Evolutionary conservation across 192 early-diverging fungal species (phyloP).

Genomic region (Tieghemiomyces parasiticus): DNA sequence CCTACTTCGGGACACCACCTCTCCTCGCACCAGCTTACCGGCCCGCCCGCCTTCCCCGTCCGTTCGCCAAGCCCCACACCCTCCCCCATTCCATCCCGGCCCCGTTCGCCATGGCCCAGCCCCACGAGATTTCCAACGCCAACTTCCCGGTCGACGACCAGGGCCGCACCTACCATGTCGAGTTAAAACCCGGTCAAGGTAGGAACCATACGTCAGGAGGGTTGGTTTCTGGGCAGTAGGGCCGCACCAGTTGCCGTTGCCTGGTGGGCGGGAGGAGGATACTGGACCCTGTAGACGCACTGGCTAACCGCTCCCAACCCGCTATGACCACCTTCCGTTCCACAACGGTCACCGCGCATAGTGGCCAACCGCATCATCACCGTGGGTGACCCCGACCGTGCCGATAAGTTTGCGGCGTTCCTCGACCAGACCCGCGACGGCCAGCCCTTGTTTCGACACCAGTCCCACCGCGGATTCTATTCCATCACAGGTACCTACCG

Average conservation of each 20-base stretch:
- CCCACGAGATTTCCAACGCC: slow-evolving; percentile 32
- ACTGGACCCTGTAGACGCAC: no score
- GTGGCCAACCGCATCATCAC: slow-evolving; percentile 79
- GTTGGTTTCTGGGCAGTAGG: no score
- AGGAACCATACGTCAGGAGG: no score
- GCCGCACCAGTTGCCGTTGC: no score
- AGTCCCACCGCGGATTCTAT: slow-evolving; percentile 62
- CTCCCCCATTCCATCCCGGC: background rate
- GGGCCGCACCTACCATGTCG: slow-evolving; percentile 74
- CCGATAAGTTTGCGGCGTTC: slow-evolving; percentile 38
- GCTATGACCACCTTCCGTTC: no score
- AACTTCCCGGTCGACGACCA: slow-evolving; percentile 67
- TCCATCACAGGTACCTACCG: slow-evolving; percentile 76
- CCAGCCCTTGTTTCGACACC: slow-evolving; percentile 28
- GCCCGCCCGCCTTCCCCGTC: no score
- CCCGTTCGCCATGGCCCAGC: background rate
- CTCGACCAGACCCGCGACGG: slow-evolving; percentile 34
- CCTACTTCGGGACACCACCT: no score
- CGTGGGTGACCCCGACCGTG: slow-evolving; percentile 71
- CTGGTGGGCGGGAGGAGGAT: no score
- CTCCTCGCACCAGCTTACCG: no score
- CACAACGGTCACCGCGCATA: no score
- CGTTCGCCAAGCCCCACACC: no score
- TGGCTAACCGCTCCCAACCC: no score
- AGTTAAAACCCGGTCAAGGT: slow-evolving; percentile 52